A percentile compares a stretch with the other conserved stretches of the same genome.
Evolutionary conservation across 78 protist genomes (phyloP).

Genomic region (Emiliania huxleyi): DNA sequence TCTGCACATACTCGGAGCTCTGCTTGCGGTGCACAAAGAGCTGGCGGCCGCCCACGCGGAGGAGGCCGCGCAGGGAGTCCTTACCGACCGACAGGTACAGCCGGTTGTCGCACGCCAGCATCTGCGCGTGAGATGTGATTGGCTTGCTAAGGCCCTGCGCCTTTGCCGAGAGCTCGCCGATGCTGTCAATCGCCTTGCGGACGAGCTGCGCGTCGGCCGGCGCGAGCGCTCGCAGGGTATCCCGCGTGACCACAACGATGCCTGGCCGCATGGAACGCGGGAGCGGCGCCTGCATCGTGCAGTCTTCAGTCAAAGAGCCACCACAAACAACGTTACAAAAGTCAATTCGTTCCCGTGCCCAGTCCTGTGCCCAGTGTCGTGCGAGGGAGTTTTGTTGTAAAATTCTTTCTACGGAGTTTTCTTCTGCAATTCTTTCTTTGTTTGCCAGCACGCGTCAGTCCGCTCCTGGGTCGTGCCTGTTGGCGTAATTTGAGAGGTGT

Average conservation of each 20-base stretch:
- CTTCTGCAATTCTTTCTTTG: no score
- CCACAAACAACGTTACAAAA: no score
- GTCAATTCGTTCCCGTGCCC: no score
- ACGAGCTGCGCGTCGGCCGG: neutral
- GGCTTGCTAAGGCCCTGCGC: neutral
- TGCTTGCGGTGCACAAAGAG: neutral
- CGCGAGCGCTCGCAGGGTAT: neutral
- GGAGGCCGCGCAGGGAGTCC: neutral
- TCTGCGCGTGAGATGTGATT: neutral
- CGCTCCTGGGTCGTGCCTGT: no score
- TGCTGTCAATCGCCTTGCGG: neutral
- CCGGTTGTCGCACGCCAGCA: neutral
- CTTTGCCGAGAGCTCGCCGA: neutral
- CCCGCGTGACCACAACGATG: neutral
- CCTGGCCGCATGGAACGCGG: neutral
- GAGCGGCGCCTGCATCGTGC: neutral
- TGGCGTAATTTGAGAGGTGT: no score
- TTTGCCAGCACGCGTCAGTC: no score
- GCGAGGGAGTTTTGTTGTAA: no score
- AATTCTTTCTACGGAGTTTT: no score
- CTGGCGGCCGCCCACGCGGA: neutral
- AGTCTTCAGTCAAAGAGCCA: no score
- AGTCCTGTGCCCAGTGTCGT: no score
- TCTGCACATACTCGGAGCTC: neutral
- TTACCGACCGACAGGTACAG: neutral